Evolutionary conservation across 192 early-diverging fungal species (phyloP), one percentile per base, ranked within the genome.

Genomic region (Coemansia sp.): DNA sequence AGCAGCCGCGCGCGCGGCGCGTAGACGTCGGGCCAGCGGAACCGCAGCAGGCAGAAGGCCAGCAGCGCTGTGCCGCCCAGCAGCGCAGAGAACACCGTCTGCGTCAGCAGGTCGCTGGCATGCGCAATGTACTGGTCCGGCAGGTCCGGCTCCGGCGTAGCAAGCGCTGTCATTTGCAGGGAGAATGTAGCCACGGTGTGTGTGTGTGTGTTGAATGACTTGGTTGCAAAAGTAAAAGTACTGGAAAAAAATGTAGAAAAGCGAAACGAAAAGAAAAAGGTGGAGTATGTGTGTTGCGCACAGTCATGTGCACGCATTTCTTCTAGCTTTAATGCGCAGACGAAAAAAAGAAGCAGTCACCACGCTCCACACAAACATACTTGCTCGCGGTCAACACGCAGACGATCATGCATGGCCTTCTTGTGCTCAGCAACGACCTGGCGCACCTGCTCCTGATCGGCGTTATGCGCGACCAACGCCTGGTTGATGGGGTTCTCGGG

Each of bases 401-500:
- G 61, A 22, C 63, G 64, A n/a, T 66, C 58, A 51, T 66, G 23
- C 17, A 69, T 39, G 13, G 51, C 51, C 59, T 82, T 65, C 55
- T 69, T 79, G 58, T 81, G 71, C 14, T 66, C 15, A 10, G 71
- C 70, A 33, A 87, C 57, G 21, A 84, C 56, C 0, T 57, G 80
- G 23, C 78, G 65, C 55, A 83, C 66, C 39, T 91, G 87, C 10
- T 83, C 71, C 47, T 78, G 80, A 19, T 77, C 86, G 43, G 90
- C 85, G 72, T 96, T 89, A 63, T 91, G 90, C 9, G 83, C 78
- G 40, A 89, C 66, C 23, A 85, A 80, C 12, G 79, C 74, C 70
- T 91, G 87, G 78, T 93, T 93, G 71, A 87, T 81, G 22, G 89
- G 87, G 59, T 89, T 89, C 38, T 91, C 89, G 1, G 87, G 87